A percentile compares a stretch with the other conserved stretches of the same genome.
These are phyloP conservation scores for Fagopyrum esculentum DNA, from an alignment of 148 eudicot species.

Conservation along the genomic window DNA sequence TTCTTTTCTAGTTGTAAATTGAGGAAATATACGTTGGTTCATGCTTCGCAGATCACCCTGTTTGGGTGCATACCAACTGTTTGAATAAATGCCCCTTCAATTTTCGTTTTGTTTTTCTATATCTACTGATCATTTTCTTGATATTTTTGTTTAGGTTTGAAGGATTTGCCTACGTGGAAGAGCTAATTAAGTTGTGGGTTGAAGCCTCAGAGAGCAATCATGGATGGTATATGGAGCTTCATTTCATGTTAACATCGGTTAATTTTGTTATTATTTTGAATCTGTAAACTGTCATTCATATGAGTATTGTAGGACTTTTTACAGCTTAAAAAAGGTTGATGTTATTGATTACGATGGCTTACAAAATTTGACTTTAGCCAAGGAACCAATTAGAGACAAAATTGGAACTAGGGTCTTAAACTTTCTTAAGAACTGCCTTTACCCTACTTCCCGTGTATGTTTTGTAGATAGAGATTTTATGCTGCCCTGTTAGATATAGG, in stretches of 20 bases:
- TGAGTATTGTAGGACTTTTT: too few species aligned
- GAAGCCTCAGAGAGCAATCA: conserved; percentile 24
- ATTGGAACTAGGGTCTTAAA: too few species aligned
- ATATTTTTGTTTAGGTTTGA: conserved; percentile 17
- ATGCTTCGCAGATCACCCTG: not conserved
- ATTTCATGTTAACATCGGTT: not conserved
- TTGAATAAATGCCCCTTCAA: conserved; percentile 17
- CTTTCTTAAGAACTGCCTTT: not conserved
- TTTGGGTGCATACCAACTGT: conserved; percentile 18
- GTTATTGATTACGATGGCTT: too few species aligned
- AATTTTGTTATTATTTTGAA: not conserved
- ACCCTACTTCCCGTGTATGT: not conserved
- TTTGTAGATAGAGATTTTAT: not conserved
- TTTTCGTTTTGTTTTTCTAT: not conserved
- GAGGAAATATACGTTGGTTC: not conserved
- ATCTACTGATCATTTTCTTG: not conserved
- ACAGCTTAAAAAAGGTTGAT: too few species aligned
- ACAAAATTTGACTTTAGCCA: too few species aligned
- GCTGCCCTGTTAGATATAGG: not conserved
- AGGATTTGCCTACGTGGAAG: not conserved
- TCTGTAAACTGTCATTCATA: not conserved
- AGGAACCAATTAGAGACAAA: too few species aligned
- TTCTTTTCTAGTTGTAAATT: not conserved
- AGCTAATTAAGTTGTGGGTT: not conserved
- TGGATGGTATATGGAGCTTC: conserved; percentile 35